Percentiles rank a stretch among this genome's conserved stretches.
phyloP scores from a whole-genome alignment of 768 basidiomycete genomes.

The Tylopilus sp. region DNA sequence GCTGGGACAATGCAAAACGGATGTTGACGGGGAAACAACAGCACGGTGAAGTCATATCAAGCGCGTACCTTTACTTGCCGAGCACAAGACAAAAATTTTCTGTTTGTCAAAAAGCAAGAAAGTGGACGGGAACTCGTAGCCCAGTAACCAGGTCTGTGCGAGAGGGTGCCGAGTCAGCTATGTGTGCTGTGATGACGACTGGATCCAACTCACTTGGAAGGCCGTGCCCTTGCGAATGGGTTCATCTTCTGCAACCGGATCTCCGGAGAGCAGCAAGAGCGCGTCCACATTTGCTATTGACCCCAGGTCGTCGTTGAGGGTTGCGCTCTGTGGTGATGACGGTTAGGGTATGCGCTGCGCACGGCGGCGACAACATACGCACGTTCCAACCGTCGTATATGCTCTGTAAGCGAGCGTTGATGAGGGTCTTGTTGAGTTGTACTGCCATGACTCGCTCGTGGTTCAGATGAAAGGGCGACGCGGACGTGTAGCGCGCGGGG shows the following conservation, averaged over 20 bases:
- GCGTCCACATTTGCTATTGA: slow-evolving; percentile 68
- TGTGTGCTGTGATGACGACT: neutral
- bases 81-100: slow-evolving; percentile 77
- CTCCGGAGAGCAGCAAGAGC: slow-evolving; percentile 69
- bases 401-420: slow-evolving; percentile 53
- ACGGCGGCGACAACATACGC: slow-evolving; percentile 21
- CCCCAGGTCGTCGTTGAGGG: slow-evolving; percentile 66
- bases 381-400: slow-evolving; percentile 66
- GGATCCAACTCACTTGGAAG: slow-evolving; percentile 65
- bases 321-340: slow-evolving; percentile 47
- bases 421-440: slow-evolving; percentile 63
- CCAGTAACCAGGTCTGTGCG: slow-evolving; percentile 88
- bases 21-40: slow-evolving; percentile 10
- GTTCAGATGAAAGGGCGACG: slow-evolving; percentile 6
- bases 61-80: slow-evolving; percentile 77
- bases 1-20: slow-evolving; percentile 46
- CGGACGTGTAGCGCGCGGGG: slow-evolving; percentile 20
- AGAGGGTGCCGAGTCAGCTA: slow-evolving; percentile 4
- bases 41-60: neutral
- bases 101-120: slow-evolving; percentile 79
- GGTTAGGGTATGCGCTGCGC: slow-evolving; percentile 11
- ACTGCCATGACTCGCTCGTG: slow-evolving; percentile 50
- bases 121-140: slow-evolving; percentile 97
- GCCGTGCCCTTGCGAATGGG: slow-evolving; percentile 89
- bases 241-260: slow-evolving; percentile 81